A percentile compares a stretch with the other conserved stretches of the same genome.
phyloP scores from a whole-genome alignment of 257 asterid species.

The Salvia rosmarinus region DNA sequence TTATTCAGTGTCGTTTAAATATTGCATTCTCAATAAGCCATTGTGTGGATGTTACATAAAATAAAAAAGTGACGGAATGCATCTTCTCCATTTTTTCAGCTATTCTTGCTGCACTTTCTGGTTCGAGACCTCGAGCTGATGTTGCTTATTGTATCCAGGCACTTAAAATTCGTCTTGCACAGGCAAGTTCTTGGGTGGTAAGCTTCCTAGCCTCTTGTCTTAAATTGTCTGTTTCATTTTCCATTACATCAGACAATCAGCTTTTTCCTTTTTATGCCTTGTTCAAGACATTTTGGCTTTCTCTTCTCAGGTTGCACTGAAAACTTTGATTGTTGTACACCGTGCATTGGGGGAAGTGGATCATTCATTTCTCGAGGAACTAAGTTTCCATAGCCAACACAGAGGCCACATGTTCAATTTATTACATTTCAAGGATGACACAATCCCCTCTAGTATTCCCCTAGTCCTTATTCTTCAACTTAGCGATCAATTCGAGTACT shows the following conservation, averaged over 20 bases:
- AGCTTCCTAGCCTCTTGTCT: slow-evolving; percentile 34
- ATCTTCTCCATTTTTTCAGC: slow-evolving; percentile 43
- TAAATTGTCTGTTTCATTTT: background rate
- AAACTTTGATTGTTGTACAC: slow-evolving; percentile 75
- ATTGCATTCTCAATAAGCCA: slow-evolving; percentile 20
- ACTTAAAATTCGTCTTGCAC: slow-evolving; percentile 69
- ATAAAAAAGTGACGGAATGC: background rate
- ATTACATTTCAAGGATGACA: slow-evolving; percentile 75
- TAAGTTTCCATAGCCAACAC: slow-evolving; percentile 49
- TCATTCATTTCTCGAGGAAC: slow-evolving; percentile 66
- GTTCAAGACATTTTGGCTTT: background rate
- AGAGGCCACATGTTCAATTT: slow-evolving; percentile 62
- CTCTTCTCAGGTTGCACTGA: slow-evolving; percentile 70
- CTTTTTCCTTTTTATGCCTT: background rate
- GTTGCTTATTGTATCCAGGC: slow-evolving; percentile 72
- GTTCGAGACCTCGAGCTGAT: slow-evolving; percentile 78
- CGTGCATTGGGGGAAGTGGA: slow-evolving; percentile 87
- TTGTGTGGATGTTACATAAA: slow-evolving; percentile 14
- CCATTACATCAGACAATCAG: slow-evolving; percentile 1
- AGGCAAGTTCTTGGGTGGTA: slow-evolving; percentile 81
- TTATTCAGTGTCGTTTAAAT: background rate
- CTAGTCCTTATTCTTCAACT: slow-evolving; percentile 35
- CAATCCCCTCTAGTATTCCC: slow-evolving; percentile 61
- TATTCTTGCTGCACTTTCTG: slow-evolving; percentile 66
- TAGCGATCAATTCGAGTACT: slow-evolving; percentile 5